Conservation (phyloP, 768 basidiomycete genomes). For the Serendipita sp. region DNA sequence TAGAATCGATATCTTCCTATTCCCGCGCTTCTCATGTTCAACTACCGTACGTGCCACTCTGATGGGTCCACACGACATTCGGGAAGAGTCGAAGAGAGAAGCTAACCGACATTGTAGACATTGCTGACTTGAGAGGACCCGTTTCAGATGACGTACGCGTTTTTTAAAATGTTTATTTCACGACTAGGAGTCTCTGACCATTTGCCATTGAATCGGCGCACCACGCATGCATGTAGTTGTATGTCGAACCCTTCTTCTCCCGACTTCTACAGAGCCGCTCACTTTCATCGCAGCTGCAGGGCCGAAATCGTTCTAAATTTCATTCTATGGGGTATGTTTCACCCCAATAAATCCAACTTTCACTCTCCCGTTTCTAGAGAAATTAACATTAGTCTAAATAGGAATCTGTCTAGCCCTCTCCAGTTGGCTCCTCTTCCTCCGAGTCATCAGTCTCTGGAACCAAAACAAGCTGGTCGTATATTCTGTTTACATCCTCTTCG, state of each 20-base stretch:
- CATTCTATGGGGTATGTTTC: neutral
- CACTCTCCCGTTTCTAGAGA: too few relatives aligned
- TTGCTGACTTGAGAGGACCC: neutral
- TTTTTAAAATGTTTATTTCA: neutral
- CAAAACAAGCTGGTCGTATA: neutral
- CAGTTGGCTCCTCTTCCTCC: neutral
- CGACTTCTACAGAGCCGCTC: neutral
- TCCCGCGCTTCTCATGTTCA: neutral
- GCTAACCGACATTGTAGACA: neutral
- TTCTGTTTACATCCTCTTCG: neutral
- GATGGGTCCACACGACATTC: neutral
- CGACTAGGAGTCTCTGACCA: too few relatives aligned
- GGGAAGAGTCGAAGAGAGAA: neutral
- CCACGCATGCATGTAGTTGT: too few relatives aligned
- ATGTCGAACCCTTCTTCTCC: too few relatives aligned
- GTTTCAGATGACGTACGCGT: neutral
- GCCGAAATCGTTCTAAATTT: neutral
- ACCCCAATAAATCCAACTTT: too few relatives aligned
- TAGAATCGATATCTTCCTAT: neutral
- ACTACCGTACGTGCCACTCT: neutral
- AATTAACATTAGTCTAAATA: neutral
- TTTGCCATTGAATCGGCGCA: too few relatives aligned
- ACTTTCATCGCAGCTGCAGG: neutral
- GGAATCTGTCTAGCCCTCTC: neutral
- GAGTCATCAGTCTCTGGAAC: neutral